Evolutionary conservation across 495 filamentous ascomycete genomes (phyloP).

Genomic region (Poronia punctata): DNA sequence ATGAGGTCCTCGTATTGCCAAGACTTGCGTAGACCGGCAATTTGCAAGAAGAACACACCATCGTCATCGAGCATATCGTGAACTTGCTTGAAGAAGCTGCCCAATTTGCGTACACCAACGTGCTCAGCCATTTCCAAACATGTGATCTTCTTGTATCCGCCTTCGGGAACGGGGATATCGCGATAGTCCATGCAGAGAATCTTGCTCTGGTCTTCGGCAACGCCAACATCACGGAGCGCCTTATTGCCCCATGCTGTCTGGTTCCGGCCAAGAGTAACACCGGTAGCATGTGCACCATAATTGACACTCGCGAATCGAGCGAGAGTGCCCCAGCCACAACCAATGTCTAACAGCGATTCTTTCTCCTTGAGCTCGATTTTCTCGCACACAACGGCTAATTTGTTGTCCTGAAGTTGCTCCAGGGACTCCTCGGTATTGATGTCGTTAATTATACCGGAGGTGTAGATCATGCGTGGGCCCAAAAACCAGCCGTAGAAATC

Average conservation of each 20-base stretch:
- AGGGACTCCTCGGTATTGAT: slow-evolving; percentile 67
- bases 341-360: slow-evolving; percentile 72
- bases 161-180: slow-evolving; percentile 63
- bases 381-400: slow-evolving; percentile 76
- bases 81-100: slow-evolving; percentile 60
- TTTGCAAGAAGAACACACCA: slow-evolving; percentile 76
- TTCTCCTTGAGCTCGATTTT: slow-evolving; percentile 69
- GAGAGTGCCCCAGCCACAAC: slow-evolving; percentile 84
- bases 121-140: slow-evolving; percentile 90
- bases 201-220: slow-evolving; percentile 63
- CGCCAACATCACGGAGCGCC: slow-evolving; percentile 60
- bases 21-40: slow-evolving; percentile 69
- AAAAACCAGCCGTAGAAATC: slow-evolving; percentile 89
- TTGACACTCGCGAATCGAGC: slow-evolving; percentile 71
- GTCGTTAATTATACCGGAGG: slow-evolving; percentile 74
- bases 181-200: slow-evolving; percentile 82
- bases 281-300: slow-evolving; percentile 71
- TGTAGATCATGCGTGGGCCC: slow-evolving; percentile 87
- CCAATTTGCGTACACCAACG: slow-evolving; percentile 71
- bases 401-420: slow-evolving; percentile 86
- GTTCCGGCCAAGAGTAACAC: slow-evolving; percentile 75
- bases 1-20: slow-evolving; percentile 89
- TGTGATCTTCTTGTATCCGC: slow-evolving; percentile 76
- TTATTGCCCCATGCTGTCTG: slow-evolving; percentile 79
- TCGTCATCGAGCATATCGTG: slow-evolving; percentile 86